Evolutionary conservation across 768 basidiomycete species (phyloP), one percentile per base, ranked within the genome.

Genomic region (Asterophora lycoperdoides): DNA sequence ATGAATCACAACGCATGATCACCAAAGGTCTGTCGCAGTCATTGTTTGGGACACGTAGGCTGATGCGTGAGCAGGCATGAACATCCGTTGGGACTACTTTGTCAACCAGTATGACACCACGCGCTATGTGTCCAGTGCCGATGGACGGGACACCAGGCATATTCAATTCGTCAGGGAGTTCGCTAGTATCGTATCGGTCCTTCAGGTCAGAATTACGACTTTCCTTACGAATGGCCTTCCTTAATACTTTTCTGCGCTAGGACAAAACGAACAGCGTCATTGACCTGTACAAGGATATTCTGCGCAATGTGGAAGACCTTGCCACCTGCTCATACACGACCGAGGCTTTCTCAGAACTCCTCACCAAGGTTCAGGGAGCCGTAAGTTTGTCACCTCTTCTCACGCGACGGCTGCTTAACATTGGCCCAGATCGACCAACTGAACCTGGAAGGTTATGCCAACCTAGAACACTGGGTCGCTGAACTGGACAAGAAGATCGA

Each of bases 201-300:
- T 99, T 18, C 95, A 97, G 77, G 86, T 86, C 46, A 19, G 64
- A 5, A 35, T 8, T 13, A 17, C 48, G 1, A 7, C 7, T 29
- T 26, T 42, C 6, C 14, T 19, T 33, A 20, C 20, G 23, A 8
- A 10, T 18, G 13, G 14, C 29, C 14, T n/a, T 41, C 32, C 6
- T 54, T 39, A 56, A 20, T 19, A 56, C 17, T 19, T 42, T 46
- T 46, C 6, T 36, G 40, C 9, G 32, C 53, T 44, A 89, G 84
- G 96, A 99, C 72, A 96, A 97, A 68, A 90, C 93, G 37, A 95
- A 95, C 65, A 86, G 79, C 43, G 84, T 95, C 46, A 89, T 99
- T 54, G 94, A 95, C 56, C 71, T 93, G 45, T 91, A 92, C 66
- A 84, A 83, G 56, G 92, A 94, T 44, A 90, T 96, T 39, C 71